These are phyloP conservation scores for Plasmopara muralis DNA, from an alignment of 352 stramenopile species.

Conservation along the genomic window DNA sequence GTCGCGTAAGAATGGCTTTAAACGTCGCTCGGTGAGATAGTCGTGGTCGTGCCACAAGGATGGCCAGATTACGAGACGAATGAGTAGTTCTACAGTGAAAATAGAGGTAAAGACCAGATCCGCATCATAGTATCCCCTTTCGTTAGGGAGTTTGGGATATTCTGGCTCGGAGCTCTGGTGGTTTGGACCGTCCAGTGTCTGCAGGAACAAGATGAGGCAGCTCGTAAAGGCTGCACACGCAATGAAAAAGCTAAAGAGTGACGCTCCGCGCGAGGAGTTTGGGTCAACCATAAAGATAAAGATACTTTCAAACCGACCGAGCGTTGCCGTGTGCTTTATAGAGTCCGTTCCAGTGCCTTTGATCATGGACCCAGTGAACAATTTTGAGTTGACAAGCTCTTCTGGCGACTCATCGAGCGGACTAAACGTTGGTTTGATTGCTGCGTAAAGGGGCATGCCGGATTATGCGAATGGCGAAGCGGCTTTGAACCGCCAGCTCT, in stretches of 20 bases:
- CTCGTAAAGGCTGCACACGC: conserved; percentile 53
- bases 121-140: conserved; percentile 46
- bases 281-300: conserved; percentile 74
- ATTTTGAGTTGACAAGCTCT: conserved; percentile 39
- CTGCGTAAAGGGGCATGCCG: conserved; percentile 48
- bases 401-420: conserved; percentile 44
- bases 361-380: conserved; percentile 43
- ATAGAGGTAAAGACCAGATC: conserved; percentile 68
- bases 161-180: conserved; percentile 53
- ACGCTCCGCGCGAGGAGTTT: conserved; percentile 50
- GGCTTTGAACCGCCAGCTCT: too few relatives aligned
- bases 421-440: conserved; percentile 62
- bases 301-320: conserved; percentile 51
- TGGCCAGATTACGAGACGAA: conserved; percentile 66
- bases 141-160: conserved; percentile 48
- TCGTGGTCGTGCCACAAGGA: conserved; percentile 68
- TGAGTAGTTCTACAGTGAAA: conserved; percentile 63
- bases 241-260: conserved; percentile 73
- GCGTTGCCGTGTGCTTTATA: conserved; percentile 33
- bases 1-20: conserved; percentile 63
- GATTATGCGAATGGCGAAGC: too few relatives aligned
- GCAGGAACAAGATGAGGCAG: conserved; percentile 68
- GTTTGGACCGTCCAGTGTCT: conserved; percentile 72
- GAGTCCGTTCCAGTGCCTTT: conserved; percentile 24
- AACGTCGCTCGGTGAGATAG: conserved; percentile 51